phyloP scores from a whole-genome alignment of 306 rosid species.

The Dryas drummondii region DNA sequence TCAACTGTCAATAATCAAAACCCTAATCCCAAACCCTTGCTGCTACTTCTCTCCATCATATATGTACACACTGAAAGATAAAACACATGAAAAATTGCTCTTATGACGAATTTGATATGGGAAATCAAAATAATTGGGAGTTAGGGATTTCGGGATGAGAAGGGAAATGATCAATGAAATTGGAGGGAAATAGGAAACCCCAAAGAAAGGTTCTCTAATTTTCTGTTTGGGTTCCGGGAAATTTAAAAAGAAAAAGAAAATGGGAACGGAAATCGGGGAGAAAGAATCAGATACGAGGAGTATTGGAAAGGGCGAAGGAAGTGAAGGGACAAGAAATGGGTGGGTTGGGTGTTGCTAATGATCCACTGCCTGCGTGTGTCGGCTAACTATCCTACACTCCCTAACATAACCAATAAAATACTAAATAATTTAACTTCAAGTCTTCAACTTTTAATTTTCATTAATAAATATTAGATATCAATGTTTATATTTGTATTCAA shows the following conservation, averaged over 20 bases:
- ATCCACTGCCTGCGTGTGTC: too few relatives aligned
- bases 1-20: not conserved
- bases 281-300: conserved; percentile 53
- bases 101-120: not conserved
- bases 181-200: not conserved
- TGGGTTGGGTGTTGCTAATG: too few relatives aligned
- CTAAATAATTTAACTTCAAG: too few relatives aligned
- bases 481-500: too few relatives aligned
- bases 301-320: conserved; percentile 22
- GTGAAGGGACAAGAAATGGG: not conserved
- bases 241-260: not conserved
- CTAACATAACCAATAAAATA: too few relatives aligned
- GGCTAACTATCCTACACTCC: too few relatives aligned
- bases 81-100: not conserved
- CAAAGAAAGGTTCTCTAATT: not conserved
- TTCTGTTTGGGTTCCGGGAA: conserved; percentile 7
- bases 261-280: not conserved
- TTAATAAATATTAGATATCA: too few relatives aligned
- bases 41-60: conserved; percentile 5
- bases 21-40: conserved; percentile 21
- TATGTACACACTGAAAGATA: too few relatives aligned
- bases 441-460: too few relatives aligned
- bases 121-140: not conserved
- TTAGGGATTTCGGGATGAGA: not conserved
- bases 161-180: not conserved